These are phyloP conservation scores for Mucuna pruriens DNA, from an alignment of 306 rosid genomes.

Conservation along the genomic window DNA sequence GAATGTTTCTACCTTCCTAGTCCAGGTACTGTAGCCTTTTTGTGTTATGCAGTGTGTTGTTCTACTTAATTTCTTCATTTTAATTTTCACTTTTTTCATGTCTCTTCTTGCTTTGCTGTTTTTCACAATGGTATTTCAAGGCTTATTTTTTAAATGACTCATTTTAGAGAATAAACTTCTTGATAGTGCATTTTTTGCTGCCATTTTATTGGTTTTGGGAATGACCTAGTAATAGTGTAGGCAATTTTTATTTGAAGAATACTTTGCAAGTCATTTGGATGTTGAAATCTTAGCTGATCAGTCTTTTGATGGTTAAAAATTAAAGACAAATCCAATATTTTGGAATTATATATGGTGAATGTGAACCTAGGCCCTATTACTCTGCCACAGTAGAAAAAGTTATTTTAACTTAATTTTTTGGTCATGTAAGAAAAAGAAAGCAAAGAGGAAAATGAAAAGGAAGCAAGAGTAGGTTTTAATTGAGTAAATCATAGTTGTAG, in stretches of 20 bases:
- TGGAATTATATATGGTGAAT: neutral
- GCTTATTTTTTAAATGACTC: neutral
- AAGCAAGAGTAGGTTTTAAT: neutral
- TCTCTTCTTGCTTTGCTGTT: neutral
- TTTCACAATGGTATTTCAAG: neutral
- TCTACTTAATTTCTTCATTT: neutral
- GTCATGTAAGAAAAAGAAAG: neutral
- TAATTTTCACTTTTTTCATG: neutral
- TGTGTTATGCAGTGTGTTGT: neutral
- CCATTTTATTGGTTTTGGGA: neutral
- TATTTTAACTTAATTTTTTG: neutral
- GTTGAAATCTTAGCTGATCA: neutral
- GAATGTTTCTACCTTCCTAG: conserved; percentile 65
- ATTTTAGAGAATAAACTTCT: neutral
- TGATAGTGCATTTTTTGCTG: neutral
- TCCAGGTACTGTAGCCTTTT: conserved; percentile 56
- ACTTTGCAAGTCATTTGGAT: neutral
- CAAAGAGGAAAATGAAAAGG: neutral
- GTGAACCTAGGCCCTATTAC: neutral
- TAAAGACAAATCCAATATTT: neutral
- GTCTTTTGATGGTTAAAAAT: neutral
- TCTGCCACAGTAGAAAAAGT: neutral
- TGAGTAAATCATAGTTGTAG: neutral
- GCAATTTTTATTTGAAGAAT: neutral
- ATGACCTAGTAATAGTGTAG: neutral